Conservation (phyloP, 352 stramenopile genomes). For the Phytophthora melonis region DNA sequence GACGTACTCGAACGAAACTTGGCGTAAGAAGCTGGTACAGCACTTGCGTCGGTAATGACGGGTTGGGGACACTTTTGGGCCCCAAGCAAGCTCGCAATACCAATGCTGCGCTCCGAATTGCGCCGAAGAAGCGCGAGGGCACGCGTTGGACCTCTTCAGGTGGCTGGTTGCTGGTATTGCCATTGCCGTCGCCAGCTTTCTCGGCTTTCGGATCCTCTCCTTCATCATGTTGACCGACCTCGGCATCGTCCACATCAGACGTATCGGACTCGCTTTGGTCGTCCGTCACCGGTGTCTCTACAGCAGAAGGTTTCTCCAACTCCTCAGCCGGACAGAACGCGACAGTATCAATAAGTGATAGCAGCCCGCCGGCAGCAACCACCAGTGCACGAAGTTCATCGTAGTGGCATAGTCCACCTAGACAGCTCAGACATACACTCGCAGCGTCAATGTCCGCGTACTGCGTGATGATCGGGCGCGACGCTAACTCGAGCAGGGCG, state of each 20-base stretch:
- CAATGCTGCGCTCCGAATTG: slow-evolving; percentile 65
- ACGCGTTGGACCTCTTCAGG: slow-evolving; percentile 33
- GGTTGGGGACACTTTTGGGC: slow-evolving; percentile 34
- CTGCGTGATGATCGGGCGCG: slow-evolving; percentile 62
- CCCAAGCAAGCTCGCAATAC: slow-evolving; percentile 67
- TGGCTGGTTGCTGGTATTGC: slow-evolving; percentile 5
- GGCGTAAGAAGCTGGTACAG: slow-evolving; percentile 84
- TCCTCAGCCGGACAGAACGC: slow-evolving; percentile 70
- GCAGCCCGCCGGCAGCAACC: slow-evolving; percentile 68
- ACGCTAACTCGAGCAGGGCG: slow-evolving; percentile 67
- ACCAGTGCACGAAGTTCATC: slow-evolving; percentile 63
- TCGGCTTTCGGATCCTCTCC: slow-evolving; percentile 16
- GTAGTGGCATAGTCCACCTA: slow-evolving; percentile 71
- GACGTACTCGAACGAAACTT: slow-evolving; percentile 74
- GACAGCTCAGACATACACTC: slow-evolving; percentile 65
- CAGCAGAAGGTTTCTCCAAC: slow-evolving; percentile 24
- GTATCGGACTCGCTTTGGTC: slow-evolving; percentile 39
- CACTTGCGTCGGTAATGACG: slow-evolving; percentile 54
- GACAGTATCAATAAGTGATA: slow-evolving; percentile 74
- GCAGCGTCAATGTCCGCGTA: slow-evolving; percentile 68
- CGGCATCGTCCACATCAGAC: slow-evolving; percentile 19
- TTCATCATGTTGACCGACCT: slow-evolving; percentile 14
- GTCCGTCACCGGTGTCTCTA: slow-evolving; percentile 18
- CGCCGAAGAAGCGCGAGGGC: slow-evolving; percentile 55
- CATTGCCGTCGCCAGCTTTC: slow-evolving; percentile 7